Conservation (phyloP, 2,329 filamentous ascomycete species). For the Sporothrix inflata region DNA sequence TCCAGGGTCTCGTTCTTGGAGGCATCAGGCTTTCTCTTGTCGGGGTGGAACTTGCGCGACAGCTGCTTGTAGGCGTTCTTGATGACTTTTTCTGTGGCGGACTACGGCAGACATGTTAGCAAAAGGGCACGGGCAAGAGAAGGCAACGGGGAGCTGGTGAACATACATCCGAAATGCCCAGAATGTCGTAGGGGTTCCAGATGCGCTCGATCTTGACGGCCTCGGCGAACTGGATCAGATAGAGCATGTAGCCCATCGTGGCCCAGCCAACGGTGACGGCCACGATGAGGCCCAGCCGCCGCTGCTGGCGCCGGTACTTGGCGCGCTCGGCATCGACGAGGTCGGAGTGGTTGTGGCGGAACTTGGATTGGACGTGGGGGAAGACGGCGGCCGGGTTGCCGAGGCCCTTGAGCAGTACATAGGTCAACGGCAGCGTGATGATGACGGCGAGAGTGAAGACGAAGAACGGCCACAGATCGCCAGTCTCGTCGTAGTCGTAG, state of each 20-base stretch:
- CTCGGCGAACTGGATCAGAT: constrained; percentile 82
- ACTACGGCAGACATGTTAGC: constrained; percentile 50
- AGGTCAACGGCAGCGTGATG: constrained; percentile 87
- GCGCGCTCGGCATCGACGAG: constrained; percentile 80
- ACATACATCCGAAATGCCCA: constrained; percentile 76
- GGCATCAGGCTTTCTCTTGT: constrained; percentile 84
- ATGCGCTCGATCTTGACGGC: constrained; percentile 68
- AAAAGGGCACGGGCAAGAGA: background rate
- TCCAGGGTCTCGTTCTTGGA: constrained; percentile 89
- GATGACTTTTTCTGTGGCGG: constrained; percentile 84
- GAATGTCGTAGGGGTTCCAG: constrained; percentile 96
- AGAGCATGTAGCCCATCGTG: constrained; percentile 86
- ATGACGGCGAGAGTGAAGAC: constrained; percentile 87
- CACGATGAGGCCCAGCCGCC: constrained; percentile 81
- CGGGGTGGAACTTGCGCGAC: constrained; percentile 85
- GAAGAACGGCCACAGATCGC: constrained; percentile 99
- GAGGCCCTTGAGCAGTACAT: constrained; percentile 79
- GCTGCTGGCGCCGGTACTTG: constrained; percentile 86
- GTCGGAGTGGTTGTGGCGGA: constrained; percentile 79
- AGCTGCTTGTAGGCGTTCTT: constrained; percentile 88
- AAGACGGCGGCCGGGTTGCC: constrained; percentile 78
- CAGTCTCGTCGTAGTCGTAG: constrained; percentile 98
- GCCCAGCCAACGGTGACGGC: constrained; percentile 78
- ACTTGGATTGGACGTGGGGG: constrained; percentile 79
- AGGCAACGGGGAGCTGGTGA: background rate